Evolutionary conservation across 108 stramenopile genomes (phyloP).

Genomic region (Nitzschia sp.): DNA sequence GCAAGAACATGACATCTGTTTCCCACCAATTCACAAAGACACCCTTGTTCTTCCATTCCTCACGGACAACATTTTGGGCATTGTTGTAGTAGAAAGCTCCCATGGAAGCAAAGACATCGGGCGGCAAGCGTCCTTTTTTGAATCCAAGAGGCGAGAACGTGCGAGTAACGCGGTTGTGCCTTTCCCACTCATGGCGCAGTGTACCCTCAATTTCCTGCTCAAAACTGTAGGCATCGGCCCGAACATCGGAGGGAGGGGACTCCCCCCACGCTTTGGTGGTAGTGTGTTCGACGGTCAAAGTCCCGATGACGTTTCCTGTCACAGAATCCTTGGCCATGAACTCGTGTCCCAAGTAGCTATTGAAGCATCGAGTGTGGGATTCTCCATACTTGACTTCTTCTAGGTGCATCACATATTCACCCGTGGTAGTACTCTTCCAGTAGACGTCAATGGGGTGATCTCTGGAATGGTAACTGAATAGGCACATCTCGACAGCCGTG

Average conservation of each 20-base stretch:
- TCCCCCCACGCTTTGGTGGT: constrained; percentile 50
- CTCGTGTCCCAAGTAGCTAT: constrained; percentile 55
- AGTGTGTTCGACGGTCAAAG: constrained; percentile 48
- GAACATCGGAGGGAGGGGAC: constrained; percentile 32
- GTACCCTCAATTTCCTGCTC: constrained; percentile 41
- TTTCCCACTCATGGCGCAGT: constrained; percentile 49
- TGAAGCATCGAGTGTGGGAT: constrained; percentile 50
- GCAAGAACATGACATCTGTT: constrained; percentile 63
- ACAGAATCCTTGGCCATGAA: constrained; percentile 48
- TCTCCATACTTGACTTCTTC: constrained; percentile 45
- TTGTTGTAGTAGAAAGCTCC: constrained; percentile 86
- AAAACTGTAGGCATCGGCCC: constrained; percentile 40
- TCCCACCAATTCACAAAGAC: constrained; percentile 92
- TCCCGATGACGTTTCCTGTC: constrained; percentile 32
- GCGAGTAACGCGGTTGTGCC: constrained; percentile 50
- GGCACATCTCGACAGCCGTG: constrained; percentile 48
- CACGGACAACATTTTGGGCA: constrained; percentile 48
- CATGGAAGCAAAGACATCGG: constrained; percentile 76
- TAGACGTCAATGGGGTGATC: constrained; percentile 37
- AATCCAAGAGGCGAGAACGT: constrained; percentile 71
- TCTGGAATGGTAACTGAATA: constrained; percentile 56
- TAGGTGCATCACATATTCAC: constrained; percentile 15
- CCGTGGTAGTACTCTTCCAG: constrained; percentile 38
- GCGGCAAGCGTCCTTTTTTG: constrained; percentile 58
- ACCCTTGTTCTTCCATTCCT: constrained; percentile 80